phyloP scores from a whole-genome alignment of 2,329 filamentous ascomycete genomes.

The Epichloe uncinata region DNA sequence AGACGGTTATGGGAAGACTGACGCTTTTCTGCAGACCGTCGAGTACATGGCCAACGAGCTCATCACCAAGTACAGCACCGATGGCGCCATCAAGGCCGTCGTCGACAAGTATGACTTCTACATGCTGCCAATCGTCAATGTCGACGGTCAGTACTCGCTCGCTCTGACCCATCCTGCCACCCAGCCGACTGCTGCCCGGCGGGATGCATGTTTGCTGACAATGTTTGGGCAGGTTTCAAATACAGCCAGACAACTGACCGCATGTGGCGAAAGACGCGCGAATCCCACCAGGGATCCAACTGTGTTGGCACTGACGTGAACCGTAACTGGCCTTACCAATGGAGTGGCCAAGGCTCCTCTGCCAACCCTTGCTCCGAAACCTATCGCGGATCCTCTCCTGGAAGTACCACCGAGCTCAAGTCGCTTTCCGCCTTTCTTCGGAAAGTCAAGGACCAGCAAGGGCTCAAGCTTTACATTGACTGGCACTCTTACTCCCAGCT shows the following conservation, averaged over 20 bases:
- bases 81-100: constrained; percentile 25
- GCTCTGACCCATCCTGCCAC: too few relatives aligned
- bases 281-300: constrained; percentile 24
- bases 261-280: constrained; percentile 49
- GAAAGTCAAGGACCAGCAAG: constrained; percentile 23
- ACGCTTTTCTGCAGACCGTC: constrained; percentile 11
- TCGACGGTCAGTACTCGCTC: constrained; percentile 32
- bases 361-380: constrained; percentile 37
- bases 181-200: too few relatives aligned
- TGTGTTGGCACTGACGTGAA: constrained; percentile 45
- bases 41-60: constrained; percentile 42
- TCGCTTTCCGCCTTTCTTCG: constrained; percentile 27
- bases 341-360: constrained; percentile 42
- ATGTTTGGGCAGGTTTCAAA: constrained; percentile 46
- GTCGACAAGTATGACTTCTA: constrained; percentile 54
- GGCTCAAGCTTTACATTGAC: constrained; percentile 50
- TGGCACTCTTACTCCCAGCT: constrained; percentile 51
- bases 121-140: constrained; percentile 49
- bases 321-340: constrained; percentile 46
- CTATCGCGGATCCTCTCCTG: constrained; percentile 29
- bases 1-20: neutral
- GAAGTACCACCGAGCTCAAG: constrained; percentile 38
- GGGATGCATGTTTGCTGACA: too few relatives aligned
- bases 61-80: constrained; percentile 29
- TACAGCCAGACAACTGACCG: constrained; percentile 43